A percentile compares a stretch with the other conserved stretches of the same genome.
Evolutionary conservation across 352 stramenopile genomes (phyloP).

Genomic region (Peronospora belbahrii): DNA sequence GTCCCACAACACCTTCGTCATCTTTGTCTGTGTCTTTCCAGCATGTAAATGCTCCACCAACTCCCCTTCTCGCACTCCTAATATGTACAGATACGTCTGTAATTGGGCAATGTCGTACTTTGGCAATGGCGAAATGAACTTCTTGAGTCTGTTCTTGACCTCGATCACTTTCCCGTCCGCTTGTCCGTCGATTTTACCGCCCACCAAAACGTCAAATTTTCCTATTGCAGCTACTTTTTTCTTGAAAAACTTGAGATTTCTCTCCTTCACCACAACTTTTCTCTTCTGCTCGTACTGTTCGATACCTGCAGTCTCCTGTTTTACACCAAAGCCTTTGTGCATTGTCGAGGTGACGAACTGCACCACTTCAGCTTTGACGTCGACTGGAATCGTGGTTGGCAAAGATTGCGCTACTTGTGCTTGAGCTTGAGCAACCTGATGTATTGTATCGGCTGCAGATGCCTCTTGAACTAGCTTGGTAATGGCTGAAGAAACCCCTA

Average conservation of each 20-base stretch:
- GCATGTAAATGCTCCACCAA: constrained; percentile 72
- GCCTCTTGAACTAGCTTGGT: constrained; percentile 50
- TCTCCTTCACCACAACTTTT: constrained; percentile 50
- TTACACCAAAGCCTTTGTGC: constrained; percentile 67
- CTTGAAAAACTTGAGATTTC: constrained; percentile 72
- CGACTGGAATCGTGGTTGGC: constrained; percentile 33
- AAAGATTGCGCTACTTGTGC: constrained; percentile 44
- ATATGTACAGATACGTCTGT: constrained; percentile 82
- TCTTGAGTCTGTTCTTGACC: constrained; percentile 74
- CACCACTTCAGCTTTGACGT: constrained; percentile 57
- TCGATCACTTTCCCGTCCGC: constrained; percentile 74
- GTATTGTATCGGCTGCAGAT: constrained; percentile 36
- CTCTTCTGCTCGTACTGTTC: constrained; percentile 56
- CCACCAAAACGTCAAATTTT: constrained; percentile 52
- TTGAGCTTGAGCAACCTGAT: constrained; percentile 30
- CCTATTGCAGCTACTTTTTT: constrained; percentile 46
- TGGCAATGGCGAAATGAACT: constrained; percentile 64
- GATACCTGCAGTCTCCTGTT: constrained; percentile 59
- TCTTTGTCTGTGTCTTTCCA: constrained; percentile 49
- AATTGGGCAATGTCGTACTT: constrained; percentile 77
- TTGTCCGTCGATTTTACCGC: constrained; percentile 78
- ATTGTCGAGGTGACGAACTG: constrained; percentile 72
- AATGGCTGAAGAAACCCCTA: constrained; percentile 50
- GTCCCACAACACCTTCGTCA: constrained; percentile 65
- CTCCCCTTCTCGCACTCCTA: constrained; percentile 55